Base-by-base conservation (phyloP, 441 rosid species). In the Daphne laureola region DNA sequence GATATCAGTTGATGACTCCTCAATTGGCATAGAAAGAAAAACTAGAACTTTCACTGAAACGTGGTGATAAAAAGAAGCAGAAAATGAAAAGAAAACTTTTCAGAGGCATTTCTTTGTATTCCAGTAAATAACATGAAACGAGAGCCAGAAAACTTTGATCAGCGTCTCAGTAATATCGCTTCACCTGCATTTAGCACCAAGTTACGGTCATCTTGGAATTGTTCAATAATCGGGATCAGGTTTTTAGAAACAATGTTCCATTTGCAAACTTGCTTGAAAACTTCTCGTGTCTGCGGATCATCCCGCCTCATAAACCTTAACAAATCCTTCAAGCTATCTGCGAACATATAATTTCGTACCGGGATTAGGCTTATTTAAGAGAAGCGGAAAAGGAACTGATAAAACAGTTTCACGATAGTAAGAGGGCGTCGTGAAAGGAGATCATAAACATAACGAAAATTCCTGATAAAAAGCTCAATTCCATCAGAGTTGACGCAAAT, bases 11-110 rank as follows among this genome's bases (percentile, higher is more conserved):
- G 98, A 94, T 14, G 78, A 74, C 36, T 86, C 73, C 72, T 90
- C 98, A 43, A 90, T 44, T 9, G 96, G 98, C 99, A 90, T 88
- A 0, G 98, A 86, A 46, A 94, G 86, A 64, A 87, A 94, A 77
- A 90, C 99, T 77, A 90, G 64, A 44, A 84, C 94, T 79, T 94
- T 88, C 60, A 90, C 96, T 94, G 89, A 63, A 67, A 31, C 25
- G 25, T 21, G 25, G 25, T 21, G 25, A 21, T 4, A 21, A 21
- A 4, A 21, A 21, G 25, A 21, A 4, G 25, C 25, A 21, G 25
- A 21, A 21, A 2, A 21, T 3, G 11, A 31, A 31, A 31, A 31
- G 38, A 31, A 9, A 31, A 31, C 38, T 31, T 31, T 31, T 31
- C 1, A 9, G 38, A 5, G 38, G 38, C 38, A 31, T 7, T 31